These are phyloP conservation scores for Halophytophthora polymorphica DNA, from an alignment of 352 stramenopile species.

Conservation along the genomic window DNA sequence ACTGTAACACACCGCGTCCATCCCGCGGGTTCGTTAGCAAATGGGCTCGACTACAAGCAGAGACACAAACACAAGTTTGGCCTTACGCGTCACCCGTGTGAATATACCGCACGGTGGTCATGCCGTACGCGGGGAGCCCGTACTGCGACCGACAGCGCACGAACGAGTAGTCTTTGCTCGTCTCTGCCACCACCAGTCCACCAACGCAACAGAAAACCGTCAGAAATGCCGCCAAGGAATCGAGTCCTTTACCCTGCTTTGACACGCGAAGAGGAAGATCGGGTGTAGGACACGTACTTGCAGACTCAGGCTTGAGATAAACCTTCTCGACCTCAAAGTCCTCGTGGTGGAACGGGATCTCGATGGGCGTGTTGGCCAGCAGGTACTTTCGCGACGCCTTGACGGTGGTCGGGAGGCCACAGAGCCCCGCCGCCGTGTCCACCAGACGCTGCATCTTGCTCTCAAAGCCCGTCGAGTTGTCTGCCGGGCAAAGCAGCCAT, in stretches of 20 bases:
- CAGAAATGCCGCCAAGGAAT: too few relatives aligned
- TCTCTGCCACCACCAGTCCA: constrained; percentile 34
- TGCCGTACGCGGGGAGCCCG: constrained; percentile 79
- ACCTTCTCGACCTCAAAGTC: constrained; percentile 88
- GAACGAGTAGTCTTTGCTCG: constrained; percentile 85
- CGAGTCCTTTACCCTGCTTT: too few relatives aligned
- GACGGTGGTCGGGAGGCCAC: constrained; percentile 73
- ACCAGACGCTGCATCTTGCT: constrained; percentile 88
- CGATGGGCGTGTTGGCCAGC: constrained; percentile 39
- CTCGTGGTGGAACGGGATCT: constrained; percentile 79
- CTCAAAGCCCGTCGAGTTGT: constrained; percentile 84
- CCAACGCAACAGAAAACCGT: too few relatives aligned
- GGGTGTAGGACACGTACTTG: constrained; percentile 23
- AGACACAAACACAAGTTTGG: neutral
- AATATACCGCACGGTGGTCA: constrained; percentile 84
- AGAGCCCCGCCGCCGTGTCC: constrained; percentile 66
- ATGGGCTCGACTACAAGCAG: constrained; percentile 2
- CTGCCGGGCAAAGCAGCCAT: constrained; percentile 25
- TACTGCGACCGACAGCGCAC: constrained; percentile 83
- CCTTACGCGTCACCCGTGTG: constrained; percentile 75
- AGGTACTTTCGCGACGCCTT: constrained; percentile 78
- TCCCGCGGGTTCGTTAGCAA: constrained; percentile 5
- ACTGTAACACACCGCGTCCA: constrained; percentile 19
- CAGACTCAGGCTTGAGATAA: constrained; percentile 72
- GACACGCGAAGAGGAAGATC: too few relatives aligned